phyloP scores from a whole-genome alignment of 371 early-diverging fungal genomes.

The Syncephalastrum contaminatum region DNA sequence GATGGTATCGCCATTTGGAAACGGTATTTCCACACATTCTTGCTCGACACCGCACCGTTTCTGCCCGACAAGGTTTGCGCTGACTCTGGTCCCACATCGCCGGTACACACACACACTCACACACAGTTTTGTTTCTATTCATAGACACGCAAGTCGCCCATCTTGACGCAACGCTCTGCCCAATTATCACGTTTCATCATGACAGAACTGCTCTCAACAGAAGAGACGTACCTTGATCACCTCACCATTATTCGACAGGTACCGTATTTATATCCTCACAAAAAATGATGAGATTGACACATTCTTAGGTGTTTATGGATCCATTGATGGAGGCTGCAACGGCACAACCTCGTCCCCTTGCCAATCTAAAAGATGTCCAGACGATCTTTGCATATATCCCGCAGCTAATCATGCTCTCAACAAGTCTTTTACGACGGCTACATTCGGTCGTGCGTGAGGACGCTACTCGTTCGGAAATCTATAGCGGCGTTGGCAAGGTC shows the following conservation, averaged over 20 bases:
- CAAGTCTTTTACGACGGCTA: constrained; percentile 26
- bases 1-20: constrained; percentile 19
- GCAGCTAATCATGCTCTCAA: constrained; percentile 40
- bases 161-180: constrained; percentile 16
- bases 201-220: constrained; percentile 45
- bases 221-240: constrained; percentile 46
- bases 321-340: constrained; percentile 41
- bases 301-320: constrained; percentile 46
- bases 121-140: background rate
- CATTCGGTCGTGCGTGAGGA: constrained; percentile 19
- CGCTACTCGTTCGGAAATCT: constrained; percentile 18
- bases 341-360: constrained; percentile 30
- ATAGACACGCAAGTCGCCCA: constrained; percentile 7
- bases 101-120: constrained; percentile 5
- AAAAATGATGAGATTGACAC: constrained; percentile 7
- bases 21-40: constrained; percentile 12
- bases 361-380: constrained; percentile 35
- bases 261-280: constrained; percentile 5
- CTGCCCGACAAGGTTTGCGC: constrained; percentile 9
- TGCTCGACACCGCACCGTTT: constrained; percentile 8
- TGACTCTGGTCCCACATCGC: background rate
- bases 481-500: constrained; percentile 30
- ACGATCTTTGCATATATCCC: constrained; percentile 47
- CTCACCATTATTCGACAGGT: constrained; percentile 46
- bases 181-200: constrained; percentile 42